Evolutionary conservation across 139 green algal genomes (phyloP).

Genomic region (Mychonastes homosphaera): DNA sequence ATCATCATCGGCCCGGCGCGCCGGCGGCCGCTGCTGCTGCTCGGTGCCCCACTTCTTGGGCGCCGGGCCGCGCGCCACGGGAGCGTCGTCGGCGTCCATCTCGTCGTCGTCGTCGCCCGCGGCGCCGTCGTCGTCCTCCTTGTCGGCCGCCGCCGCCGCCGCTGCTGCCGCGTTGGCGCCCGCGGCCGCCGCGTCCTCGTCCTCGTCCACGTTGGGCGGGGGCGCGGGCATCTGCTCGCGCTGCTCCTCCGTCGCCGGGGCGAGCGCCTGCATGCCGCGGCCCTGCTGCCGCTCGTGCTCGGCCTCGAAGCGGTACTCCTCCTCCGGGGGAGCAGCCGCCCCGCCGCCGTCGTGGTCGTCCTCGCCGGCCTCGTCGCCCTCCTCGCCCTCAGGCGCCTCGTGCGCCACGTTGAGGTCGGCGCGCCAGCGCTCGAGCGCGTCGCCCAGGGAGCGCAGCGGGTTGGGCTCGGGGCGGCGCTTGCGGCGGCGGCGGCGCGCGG

Average conservation of each 20-base stretch:
- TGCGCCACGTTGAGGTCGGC: conserved; percentile 49
- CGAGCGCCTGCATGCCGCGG: conserved; percentile 49
- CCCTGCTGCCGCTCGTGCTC: conserved; percentile 24
- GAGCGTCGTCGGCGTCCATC: conserved; percentile 11
- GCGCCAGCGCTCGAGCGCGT: conserved; percentile 67
- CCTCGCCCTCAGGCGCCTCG: conserved; percentile 33
- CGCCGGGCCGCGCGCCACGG: conserved; percentile 3
- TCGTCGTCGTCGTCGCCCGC: conserved; percentile 19
- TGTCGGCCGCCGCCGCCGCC: conserved; percentile 13
- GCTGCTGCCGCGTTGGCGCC: conserved; percentile 7
- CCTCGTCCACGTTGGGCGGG: conserved; percentile 17
- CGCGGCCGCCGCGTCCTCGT: conserved; percentile 5
- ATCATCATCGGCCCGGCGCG: conserved; percentile 11
- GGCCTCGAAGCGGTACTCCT: conserved; percentile 49
- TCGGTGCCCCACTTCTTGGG: conserved; percentile 14
- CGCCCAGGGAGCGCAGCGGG: conserved; percentile 53
- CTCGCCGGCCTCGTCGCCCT: conserved; percentile 13
- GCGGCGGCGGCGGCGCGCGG: conserved; percentile 10
- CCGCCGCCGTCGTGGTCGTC: conserved; percentile 8
- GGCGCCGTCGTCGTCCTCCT: conserved; percentile 7
- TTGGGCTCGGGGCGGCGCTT: conserved; percentile 46
- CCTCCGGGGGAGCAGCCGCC: conserved; percentile 10
- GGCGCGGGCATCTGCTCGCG: conserved; percentile 6
- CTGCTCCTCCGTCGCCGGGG: conserved; percentile 85
- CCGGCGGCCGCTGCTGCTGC: conserved; percentile 17